phyloP scores from a whole-genome alignment of 768 basidiomycete species.

The Suillus subaureus region DNA sequence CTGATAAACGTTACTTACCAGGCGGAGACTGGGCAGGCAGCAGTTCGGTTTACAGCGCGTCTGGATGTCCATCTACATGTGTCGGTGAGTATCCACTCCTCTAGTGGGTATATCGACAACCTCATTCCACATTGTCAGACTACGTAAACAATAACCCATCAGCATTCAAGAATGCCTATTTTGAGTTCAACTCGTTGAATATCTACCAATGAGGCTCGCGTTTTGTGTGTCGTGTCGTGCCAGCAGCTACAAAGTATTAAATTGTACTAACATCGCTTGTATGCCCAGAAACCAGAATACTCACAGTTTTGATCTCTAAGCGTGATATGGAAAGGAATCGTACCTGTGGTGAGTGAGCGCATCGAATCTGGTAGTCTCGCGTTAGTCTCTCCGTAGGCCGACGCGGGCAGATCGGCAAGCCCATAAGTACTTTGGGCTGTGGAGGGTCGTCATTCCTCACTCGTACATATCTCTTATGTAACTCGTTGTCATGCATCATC shows the following conservation, averaged over 20 bases:
- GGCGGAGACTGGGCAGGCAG: constrained; percentile 34
- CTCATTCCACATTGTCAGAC: constrained; percentile 18
- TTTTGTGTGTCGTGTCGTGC: background rate
- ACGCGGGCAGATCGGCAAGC: background rate
- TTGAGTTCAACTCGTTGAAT: constrained; percentile 39
- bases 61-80: constrained; percentile 31
- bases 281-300: background rate
- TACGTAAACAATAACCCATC: constrained; percentile 39
- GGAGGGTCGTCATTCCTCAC: no score
- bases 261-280: background rate
- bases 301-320: background rate
- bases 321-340: background rate
- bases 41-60: constrained; percentile 18
- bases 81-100: constrained; percentile 20
- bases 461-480: background rate
- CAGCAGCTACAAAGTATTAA: background rate
- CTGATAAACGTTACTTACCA: constrained; percentile 8
- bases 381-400: background rate
- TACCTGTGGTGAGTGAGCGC: background rate
- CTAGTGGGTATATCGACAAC: no score
- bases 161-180: constrained; percentile 39
- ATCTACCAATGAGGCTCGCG: constrained; percentile 33
- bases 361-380: background rate
- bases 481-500: background rate
- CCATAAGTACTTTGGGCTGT: background rate